phyloP scores from a whole-genome alignment of 495 filamentous ascomycete genomes.

The Podospora comata region DNA sequence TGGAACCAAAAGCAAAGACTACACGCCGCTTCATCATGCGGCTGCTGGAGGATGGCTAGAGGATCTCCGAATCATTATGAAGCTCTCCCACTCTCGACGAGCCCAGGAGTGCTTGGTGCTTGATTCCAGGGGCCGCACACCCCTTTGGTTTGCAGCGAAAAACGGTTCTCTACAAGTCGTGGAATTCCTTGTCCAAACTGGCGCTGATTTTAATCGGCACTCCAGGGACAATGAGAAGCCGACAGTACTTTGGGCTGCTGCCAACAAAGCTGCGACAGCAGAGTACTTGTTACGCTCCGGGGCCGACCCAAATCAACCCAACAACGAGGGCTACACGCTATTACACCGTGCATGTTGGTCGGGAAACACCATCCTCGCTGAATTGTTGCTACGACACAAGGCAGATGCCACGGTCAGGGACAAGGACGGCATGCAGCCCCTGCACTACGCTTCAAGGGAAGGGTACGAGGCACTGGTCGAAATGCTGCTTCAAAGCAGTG shows the following conservation, averaged over 20 bases:
- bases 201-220: conserved; percentile 12
- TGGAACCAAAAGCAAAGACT: neutral
- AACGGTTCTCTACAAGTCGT: conserved; percentile 8
- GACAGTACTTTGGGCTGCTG: conserved; percentile 16
- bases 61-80: conserved; percentile 10
- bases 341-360: conserved; percentile 6
- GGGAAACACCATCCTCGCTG: neutral
- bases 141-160: conserved; percentile 16
- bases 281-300: conserved; percentile 13
- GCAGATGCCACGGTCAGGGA: conserved; percentile 14
- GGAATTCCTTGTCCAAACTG: conserved; percentile 11
- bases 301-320: conserved; percentile 13
- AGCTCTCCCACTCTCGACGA: neutral
- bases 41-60: conserved; percentile 10
- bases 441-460: conserved; percentile 25
- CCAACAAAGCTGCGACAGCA: neutral
- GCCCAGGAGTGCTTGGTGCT: neutral
- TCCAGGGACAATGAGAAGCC: conserved; percentile 2
- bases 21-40: conserved; percentile 13
- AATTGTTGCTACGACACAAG: conserved; percentile 7
- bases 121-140: conserved; percentile 5
- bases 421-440: conserved; percentile 22
- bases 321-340: conserved; percentile 11
- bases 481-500: conserved; percentile 12
- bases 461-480: conserved; percentile 13